phyloP scores from a whole-genome alignment of 31 red algal species.

The Asparagopsis taxiformis region DNA sequence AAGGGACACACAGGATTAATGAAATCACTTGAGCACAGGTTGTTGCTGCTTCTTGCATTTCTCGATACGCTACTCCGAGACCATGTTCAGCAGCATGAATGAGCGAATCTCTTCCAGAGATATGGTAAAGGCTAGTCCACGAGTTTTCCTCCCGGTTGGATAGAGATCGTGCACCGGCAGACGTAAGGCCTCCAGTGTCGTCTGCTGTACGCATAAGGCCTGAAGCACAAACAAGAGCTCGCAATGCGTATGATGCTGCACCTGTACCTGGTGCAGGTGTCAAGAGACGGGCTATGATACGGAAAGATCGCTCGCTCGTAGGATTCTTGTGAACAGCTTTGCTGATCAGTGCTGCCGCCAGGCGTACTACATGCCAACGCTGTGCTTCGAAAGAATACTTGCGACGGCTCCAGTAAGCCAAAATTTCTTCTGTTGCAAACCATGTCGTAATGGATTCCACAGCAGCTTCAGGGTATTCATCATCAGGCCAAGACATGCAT shows the following conservation, averaged over 20 bases:
- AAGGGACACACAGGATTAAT: constrained; percentile 43
- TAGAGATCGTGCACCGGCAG: neutral
- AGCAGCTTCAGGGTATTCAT: constrained; percentile 58
- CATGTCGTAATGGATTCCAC: constrained; percentile 57
- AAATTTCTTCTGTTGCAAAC: constrained; percentile 77
- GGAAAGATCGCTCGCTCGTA: constrained; percentile 27
- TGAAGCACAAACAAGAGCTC: constrained; percentile 41
- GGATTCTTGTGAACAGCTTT: constrained; percentile 18
- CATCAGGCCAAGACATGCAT: constrained; percentile 20
- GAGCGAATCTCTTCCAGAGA: constrained; percentile 38
- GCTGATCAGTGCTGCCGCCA: constrained; percentile 38
- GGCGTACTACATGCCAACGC: constrained; percentile 50
- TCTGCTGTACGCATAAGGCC: constrained; percentile 58
- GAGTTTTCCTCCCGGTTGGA: neutral
- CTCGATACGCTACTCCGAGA: constrained; percentile 57
- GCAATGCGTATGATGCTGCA: constrained; percentile 53
- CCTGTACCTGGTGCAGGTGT: constrained; percentile 78
- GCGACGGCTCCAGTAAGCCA: constrained; percentile 69
- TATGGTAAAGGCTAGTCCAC: constrained; percentile 17
- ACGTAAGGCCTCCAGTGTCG: constrained; percentile 1
- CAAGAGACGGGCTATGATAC: constrained; percentile 53
- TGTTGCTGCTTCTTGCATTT: constrained; percentile 56
- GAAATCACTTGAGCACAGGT: constrained; percentile 29
- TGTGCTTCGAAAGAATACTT: constrained; percentile 58
- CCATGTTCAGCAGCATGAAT: constrained; percentile 62